Evolutionary conservation across 345 rosid species (phyloP), one percentile per base, ranked within the genome.

Genomic region (Lagerstroemia speciosa): DNA sequence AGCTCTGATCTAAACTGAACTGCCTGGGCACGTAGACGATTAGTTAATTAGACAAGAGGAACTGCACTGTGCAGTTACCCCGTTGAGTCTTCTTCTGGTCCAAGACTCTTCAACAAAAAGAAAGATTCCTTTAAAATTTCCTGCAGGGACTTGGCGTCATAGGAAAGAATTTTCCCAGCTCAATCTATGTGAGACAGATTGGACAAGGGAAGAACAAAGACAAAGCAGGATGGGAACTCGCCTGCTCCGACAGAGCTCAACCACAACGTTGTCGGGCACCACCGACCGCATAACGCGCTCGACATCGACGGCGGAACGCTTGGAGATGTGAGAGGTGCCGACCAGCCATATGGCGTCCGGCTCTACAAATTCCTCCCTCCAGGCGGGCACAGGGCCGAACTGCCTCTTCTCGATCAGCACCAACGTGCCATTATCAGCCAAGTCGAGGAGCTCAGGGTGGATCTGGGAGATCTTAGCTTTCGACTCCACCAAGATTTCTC

Each of bases 171-270:
- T 43, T 43, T 43, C 17, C 48, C 48, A 43, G 15, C 15, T 43
- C 48, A 43, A 43, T 43, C 2, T 10, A 43, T 15, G 19, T 3
- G 20, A 48, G 26, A 19, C 55, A 48, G 53, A 5, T 8, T 26
- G 61, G 4, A 65, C 52, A 20, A 1, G 36, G 50, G 0, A 11
- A 53, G 62, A 34, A 3, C 20, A 63, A 45, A 27, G 24, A 26
- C 9, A 4, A 22, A 38, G 48, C 15, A 57, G 43, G 53, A 26
- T 32, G 34, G 50, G 46, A 55, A 84, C 89, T 86, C 80, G 81
- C 96, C 97, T 85, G 95, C 92, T 89, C 73, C 97, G 79, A 69
- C 99, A 94, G 61, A 89, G 95, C 82, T 91, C 97, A 40, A 91
- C 99, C 55, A 89, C 96, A 53, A 94, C 88, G 72, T 86, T 94